Evolutionary conservation across 352 stramenopile species (phyloP).

Genomic region (Phytophthora colocasiae): DNA sequence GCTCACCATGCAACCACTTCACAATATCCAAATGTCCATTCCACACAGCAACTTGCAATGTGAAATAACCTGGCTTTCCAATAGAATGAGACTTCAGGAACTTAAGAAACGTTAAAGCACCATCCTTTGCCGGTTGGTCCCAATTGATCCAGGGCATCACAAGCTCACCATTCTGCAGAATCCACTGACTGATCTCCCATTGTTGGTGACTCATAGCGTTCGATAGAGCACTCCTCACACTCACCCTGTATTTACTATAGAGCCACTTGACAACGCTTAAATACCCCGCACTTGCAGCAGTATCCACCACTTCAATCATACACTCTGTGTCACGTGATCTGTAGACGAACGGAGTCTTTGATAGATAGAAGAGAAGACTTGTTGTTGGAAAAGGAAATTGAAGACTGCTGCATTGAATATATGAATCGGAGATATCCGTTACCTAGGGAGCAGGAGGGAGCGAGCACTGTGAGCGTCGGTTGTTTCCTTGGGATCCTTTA

Average conservation of each 20-base stretch:
- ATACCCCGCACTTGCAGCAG: slow-evolving; percentile 13
- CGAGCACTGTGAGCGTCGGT: no score
- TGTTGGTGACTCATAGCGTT: slow-evolving; percentile 24
- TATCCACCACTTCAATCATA: slow-evolving; percentile 27
- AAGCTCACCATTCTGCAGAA: slow-evolving; percentile 25
- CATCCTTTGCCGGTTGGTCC: slow-evolving; percentile 28
- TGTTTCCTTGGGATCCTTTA: no score
- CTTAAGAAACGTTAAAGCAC: slow-evolving; percentile 27
- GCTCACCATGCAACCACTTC: slow-evolving; percentile 28
- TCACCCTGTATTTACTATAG: slow-evolving; percentile 20
- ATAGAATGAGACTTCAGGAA: slow-evolving; percentile 24
- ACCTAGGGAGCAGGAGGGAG: no score
- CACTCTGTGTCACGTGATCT: no score
- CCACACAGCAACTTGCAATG: slow-evolving; percentile 19
- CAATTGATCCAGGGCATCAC: slow-evolving; percentile 31
- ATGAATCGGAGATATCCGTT: no score
- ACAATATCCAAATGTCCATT: slow-evolving; percentile 31
- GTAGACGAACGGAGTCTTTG: no score
- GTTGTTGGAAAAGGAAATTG: no score
- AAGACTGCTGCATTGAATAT: no score
- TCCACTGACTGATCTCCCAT: slow-evolving; percentile 28
- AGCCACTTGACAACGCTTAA: slow-evolving; percentile 32
- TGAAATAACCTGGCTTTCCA: slow-evolving; percentile 20
- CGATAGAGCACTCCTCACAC: slow-evolving; percentile 6
- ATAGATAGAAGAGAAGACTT: no score